Conservation (phyloP, 2,329 filamentous ascomycete species). For the Dryadomyces quercus-mongolicae region DNA sequence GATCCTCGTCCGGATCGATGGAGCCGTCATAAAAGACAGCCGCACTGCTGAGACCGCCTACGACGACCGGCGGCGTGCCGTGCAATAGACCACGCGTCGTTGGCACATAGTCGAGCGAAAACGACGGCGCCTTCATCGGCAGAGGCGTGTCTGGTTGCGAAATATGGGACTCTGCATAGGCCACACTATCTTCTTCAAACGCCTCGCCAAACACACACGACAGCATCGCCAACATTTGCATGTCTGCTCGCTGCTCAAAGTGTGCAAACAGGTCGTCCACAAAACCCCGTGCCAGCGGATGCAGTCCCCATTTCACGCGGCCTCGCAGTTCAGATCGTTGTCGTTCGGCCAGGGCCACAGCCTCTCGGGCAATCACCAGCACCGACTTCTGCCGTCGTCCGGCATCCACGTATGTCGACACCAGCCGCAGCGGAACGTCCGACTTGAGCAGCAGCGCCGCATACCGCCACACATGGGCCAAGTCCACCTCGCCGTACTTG, state of each 20-base stretch:
- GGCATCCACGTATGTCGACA: constrained; percentile 25
- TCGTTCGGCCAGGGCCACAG: constrained; percentile 26
- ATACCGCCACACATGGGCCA: constrained; percentile 76
- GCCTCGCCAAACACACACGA: constrained; percentile 58
- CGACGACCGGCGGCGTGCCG: background rate
- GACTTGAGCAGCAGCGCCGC: constrained; percentile 65
- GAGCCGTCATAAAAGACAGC: constrained; percentile 10
- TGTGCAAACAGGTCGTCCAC: constrained; percentile 51
- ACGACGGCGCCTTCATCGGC: constrained; percentile 52
- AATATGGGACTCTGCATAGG: constrained; percentile 44
- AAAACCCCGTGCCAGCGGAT: constrained; percentile 50
- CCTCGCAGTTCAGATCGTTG: constrained; percentile 29
- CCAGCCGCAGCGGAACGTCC: constrained; percentile 58
- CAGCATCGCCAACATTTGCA: constrained; percentile 62
- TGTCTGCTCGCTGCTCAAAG: constrained; percentile 49
- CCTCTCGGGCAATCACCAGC: constrained; percentile 56
- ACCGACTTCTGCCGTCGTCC: constrained; percentile 43
- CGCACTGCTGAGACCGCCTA: background rate
- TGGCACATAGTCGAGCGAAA: constrained; percentile 56
- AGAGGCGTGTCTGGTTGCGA: constrained; percentile 49
- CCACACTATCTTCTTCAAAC: constrained; percentile 44
- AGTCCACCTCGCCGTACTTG: constrained; percentile 55
- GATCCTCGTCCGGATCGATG: constrained; percentile 19
- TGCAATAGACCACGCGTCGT: constrained; percentile 19
- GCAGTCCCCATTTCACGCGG: constrained; percentile 55